Evolutionary conservation across 352 stramenopile genomes (phyloP), one percentile per base, ranked within the genome.

Genomic region (Phytopythium mirpurense): DNA sequence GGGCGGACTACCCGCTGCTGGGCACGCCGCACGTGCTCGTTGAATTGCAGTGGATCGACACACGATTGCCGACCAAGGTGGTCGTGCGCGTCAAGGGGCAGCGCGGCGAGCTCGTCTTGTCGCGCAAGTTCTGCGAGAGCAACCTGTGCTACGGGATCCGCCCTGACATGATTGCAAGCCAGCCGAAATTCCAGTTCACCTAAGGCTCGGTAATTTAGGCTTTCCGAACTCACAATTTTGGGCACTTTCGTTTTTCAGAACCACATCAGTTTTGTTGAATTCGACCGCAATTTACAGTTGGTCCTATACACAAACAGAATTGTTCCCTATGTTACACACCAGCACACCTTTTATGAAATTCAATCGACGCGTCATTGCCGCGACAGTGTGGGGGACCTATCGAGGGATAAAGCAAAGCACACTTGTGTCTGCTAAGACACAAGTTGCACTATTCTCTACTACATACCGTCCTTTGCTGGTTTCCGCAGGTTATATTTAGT

Each of bases 11-110:
- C 53, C 61, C 66, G 21, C 73, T 78, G 59, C 68, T 77, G 19
- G 70, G 67, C 18, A 59, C 65, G 62, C 71, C 74, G 40, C 72
- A 83, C 32, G 16, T 83, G 31, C 57, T 77, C 11, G 29, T 86
- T 23, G 70, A 83, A 59, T 46, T 86, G 38, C 74, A 86, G 55
- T 82, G 72, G 72, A 74, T 86, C 57, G 74, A 86, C 62, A 82
- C 74, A 38, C 74, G 70, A 16, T 59, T 86, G 59, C 74, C 72
- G 12, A 78, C 74, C 5, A 60, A 63, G 51, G 74, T 86, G 11
- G 60, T 56, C 7, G 74, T 85, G 45, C 67, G 60, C 35, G 54
- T 75, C 44, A 60, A 67, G 27, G 61, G 62, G 9, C 57, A 70
- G 24, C 55, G 38, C 41, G 15, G 51, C 9, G 59, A 60, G 31